A percentile compares a stretch with the other conserved stretches of the same genome.
phyloP scores from a whole-genome alignment of 1,284 basidiomycete genomes.

The Ganoderma lingzhi region DNA sequence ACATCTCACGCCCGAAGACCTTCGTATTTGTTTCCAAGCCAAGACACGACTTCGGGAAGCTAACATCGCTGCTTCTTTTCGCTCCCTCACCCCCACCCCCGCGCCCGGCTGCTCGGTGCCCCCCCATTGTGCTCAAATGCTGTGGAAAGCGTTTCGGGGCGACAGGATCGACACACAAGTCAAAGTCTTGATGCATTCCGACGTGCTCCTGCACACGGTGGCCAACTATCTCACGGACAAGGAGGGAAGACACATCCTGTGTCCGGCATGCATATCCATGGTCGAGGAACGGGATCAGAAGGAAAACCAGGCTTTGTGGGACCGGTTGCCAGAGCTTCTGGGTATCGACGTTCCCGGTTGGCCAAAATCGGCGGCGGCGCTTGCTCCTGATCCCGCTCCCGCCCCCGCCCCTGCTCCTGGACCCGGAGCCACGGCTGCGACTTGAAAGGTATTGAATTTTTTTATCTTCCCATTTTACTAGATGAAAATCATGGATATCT shows the following conservation, averaged over 20 bases:
- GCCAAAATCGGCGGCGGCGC: background rate
- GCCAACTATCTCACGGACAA: background rate
- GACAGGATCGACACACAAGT: background rate
- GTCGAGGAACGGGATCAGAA: background rate
- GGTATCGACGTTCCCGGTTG: background rate
- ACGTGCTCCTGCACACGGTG: background rate
- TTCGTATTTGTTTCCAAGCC: background rate
- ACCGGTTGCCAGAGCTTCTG: background rate
- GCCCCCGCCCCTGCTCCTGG: background rate
- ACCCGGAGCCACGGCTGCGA: no score
- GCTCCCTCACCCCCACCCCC: background rate
- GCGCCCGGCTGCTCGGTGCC: background rate
- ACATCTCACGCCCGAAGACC: background rate
- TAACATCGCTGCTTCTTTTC: background rate
- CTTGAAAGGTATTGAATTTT: background rate
- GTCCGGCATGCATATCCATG: background rate
- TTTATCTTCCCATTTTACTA: no score
- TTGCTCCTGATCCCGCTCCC: background rate
- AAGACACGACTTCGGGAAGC: background rate
- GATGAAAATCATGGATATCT: no score
- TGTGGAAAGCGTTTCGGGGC: background rate
- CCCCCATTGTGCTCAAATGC: background rate
- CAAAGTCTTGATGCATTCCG: background rate
- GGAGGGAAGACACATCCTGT: background rate
- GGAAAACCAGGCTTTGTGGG: background rate